These are phyloP conservation scores for Epichloe bromicola DNA, from an alignment of 2,329 filamentous ascomycete species.

Conservation along the genomic window DNA sequence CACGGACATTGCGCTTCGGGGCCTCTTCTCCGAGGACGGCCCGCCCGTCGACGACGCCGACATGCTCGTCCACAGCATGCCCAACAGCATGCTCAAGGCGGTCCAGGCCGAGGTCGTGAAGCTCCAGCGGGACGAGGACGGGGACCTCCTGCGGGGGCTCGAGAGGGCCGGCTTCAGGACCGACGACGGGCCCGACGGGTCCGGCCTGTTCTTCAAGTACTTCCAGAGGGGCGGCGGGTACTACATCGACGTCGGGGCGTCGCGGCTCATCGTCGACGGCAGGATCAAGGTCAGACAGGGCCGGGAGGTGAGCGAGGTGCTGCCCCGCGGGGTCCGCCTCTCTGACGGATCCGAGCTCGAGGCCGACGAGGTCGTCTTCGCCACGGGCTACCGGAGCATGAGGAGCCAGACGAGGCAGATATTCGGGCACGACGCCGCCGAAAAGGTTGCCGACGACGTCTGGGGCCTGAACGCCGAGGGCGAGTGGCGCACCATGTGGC, in stretches of 20 bases:
- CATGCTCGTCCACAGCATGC: constrained; percentile 42
- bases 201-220: constrained; percentile 49
- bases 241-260: constrained; percentile 56
- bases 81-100: constrained; percentile 46
- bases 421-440: constrained; percentile 48
- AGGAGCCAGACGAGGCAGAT: constrained; percentile 45
- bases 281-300: constrained; percentile 51
- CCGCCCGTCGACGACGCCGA: constrained; percentile 56
- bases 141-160: constrained; percentile 29
- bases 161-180: constrained; percentile 46
- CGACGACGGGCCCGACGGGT: constrained; percentile 42
- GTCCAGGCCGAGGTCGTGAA: constrained; percentile 33
- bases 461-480: constrained; percentile 49
- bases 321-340: constrained; percentile 30
- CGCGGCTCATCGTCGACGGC: constrained; percentile 47
- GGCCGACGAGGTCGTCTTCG: constrained; percentile 51
- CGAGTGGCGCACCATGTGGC: constrained; percentile 46
- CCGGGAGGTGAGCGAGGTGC: constrained; percentile 39
- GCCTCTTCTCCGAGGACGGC: constrained; percentile 34
- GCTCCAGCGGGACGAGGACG: constrained; percentile 23
- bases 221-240: constrained; percentile 55
- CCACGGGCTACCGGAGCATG: constrained; percentile 59
- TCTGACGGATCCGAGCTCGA: constrained; percentile 42
- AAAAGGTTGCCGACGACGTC: constrained; percentile 43
- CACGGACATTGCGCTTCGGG: constrained; percentile 34